Evolutionary conservation across 1,139 yeast species (phyloP).

Genomic region (Kurtzmaniella natalensis): DNA sequence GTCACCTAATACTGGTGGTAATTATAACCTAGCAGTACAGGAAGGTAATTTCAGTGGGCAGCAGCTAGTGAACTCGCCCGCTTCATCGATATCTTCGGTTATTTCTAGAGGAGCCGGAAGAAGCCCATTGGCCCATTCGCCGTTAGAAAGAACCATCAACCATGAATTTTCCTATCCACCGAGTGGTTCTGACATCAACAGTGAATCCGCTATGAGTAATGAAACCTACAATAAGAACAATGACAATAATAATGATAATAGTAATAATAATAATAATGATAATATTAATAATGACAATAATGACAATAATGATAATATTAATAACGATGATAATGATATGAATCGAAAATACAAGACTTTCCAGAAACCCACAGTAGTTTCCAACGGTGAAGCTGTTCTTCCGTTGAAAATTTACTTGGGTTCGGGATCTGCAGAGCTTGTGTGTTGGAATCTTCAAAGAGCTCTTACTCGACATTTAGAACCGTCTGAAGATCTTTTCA

Average conservation of each 20-base stretch:
- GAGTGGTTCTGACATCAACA: background rate
- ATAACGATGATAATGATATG: background rate
- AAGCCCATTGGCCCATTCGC: too few relatives aligned
- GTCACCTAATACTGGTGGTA: too few relatives aligned
- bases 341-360: too few relatives aligned
- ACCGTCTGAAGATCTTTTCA: constrained; percentile 10
- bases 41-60: too few relatives aligned
- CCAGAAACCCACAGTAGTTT: too few relatives aligned
- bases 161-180: background rate
- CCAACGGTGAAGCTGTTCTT: background rate
- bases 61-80: too few relatives aligned
- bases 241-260: background rate
- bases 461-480: constrained; percentile 12
- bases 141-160: background rate
- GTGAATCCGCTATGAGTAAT: background rate
- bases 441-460: constrained; percentile 24
- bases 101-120: too few relatives aligned
- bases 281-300: too few relatives aligned
- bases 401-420: constrained; percentile 15
- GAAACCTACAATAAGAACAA: background rate
- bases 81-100: too few relatives aligned
- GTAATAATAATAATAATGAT: background rate
- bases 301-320: background rate
- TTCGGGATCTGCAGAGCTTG: constrained; percentile 24
- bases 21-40: too few relatives aligned